Evolutionary conservation across 441 rosid species (phyloP).

Genomic region (Kokia cookei): DNA sequence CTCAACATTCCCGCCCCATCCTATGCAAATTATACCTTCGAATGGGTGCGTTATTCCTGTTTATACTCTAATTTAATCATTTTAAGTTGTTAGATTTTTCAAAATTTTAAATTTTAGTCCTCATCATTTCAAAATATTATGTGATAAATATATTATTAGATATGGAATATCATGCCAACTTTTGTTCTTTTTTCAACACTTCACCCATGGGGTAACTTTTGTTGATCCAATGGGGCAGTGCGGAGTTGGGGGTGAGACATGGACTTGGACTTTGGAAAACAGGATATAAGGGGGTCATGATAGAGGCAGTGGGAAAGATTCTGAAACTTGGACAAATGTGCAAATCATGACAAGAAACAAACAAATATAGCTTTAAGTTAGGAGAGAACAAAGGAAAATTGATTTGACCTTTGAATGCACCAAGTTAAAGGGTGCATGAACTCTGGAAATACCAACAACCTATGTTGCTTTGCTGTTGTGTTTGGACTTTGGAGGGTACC

Average conservation of each 20-base stretch:
- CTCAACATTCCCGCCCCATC: slow-evolving; percentile 13
- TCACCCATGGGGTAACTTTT: slow-evolving; percentile 16
- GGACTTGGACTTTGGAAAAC: too few relatives aligned
- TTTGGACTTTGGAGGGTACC: neutral
- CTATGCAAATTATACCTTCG: slow-evolving; percentile 27
- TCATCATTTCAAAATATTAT: too few relatives aligned
- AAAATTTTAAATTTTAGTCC: too few relatives aligned
- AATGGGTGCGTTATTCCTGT: slow-evolving; percentile 10
- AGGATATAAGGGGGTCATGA: slow-evolving; percentile 17
- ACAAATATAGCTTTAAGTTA: neutral
- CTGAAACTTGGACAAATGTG: neutral
- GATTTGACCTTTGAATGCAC: neutral
- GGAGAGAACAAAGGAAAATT: neutral
- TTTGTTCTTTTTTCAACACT: neutral
- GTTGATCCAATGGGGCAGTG: slow-evolving; percentile 23
- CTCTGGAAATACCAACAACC: neutral
- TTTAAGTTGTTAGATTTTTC: too few relatives aligned
- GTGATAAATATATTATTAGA: too few relatives aligned
- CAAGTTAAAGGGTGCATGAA: neutral
- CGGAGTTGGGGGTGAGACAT: slow-evolving; percentile 33
- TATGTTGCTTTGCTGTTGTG: neutral
- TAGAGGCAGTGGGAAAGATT: slow-evolving; percentile 1
- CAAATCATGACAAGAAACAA: neutral
- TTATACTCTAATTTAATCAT: too few relatives aligned
- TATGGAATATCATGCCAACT: too few relatives aligned